Conservation (phyloP, 2,329 filamentous ascomycete genomes). For the Sarocladium kiliense region DNA sequence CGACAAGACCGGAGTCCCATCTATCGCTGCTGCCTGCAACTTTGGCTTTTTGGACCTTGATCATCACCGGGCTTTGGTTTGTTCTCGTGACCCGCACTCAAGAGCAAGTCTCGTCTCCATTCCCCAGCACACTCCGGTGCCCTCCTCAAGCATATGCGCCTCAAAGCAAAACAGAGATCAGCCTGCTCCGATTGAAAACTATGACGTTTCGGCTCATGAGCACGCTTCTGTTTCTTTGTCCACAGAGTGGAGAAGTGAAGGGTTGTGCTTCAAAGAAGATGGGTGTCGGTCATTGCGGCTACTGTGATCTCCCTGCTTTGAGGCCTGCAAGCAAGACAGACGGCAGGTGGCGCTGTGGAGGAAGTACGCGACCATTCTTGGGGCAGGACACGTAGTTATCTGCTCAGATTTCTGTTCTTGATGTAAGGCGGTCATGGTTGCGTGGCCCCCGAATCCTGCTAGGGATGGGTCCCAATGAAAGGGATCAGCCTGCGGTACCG, state of each 20-base stretch:
- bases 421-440: constrained; percentile 5
- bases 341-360: not conserved
- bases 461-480: not conserved
- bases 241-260: not conserved
- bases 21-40: constrained; percentile 44
- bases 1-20: constrained; percentile 4
- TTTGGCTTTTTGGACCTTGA: constrained; percentile 53
- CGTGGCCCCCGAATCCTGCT: not conserved
- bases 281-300: constrained; percentile 33
- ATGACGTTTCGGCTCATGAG: constrained; percentile 30
- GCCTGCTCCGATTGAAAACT: constrained; percentile 52
- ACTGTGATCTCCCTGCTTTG: constrained; percentile 6
- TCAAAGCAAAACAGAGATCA: constrained; percentile 16
- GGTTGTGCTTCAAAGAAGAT: constrained; percentile 14
- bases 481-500: not conserved
- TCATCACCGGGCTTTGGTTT: constrained; percentile 41
- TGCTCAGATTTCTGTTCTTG: constrained; percentile 11
- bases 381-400: not conserved
- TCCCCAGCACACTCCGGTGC: not conserved
- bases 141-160: constrained; percentile 7
- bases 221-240: constrained; percentile 8
- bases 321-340: constrained; percentile 9
- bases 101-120: not conserved
- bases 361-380: too few relatives aligned
- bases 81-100: constrained; percentile 8